phyloP scores from a whole-genome alignment of 768 basidiomycete genomes.

The Psilocybe cubensis region DNA sequence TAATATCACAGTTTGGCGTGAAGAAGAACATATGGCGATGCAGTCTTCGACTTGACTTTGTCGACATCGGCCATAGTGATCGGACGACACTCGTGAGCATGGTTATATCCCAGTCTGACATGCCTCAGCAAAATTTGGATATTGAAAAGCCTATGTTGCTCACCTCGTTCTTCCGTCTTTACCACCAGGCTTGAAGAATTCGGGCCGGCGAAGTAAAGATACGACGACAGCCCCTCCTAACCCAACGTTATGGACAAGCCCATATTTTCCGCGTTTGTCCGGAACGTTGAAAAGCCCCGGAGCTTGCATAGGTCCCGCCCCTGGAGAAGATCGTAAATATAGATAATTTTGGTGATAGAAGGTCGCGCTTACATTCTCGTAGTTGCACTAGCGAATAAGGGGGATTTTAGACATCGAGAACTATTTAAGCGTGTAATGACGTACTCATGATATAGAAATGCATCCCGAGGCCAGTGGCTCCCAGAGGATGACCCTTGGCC shows the following conservation, averaged over 20 bases:
- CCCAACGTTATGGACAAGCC: conserved; percentile 83
- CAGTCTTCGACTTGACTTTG: conserved; percentile 74
- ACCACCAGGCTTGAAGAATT: conserved; percentile 73
- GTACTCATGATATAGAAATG: conserved; percentile 84
- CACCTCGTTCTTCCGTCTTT: conserved; percentile 70
- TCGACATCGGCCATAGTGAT: conserved; percentile 68
- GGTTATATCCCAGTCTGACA: conserved; percentile 77
- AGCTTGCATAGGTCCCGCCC: conserved; percentile 87
- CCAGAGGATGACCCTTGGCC: conserved; percentile 88
- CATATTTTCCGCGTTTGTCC: conserved; percentile 77
- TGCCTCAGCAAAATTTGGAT: not conserved
- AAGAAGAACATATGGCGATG: conserved; percentile 52
- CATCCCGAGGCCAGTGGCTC: conserved; percentile 85
- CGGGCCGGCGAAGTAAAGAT: conserved; percentile 74
- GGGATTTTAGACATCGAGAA: not conserved
- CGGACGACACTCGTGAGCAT: conserved; percentile 67
- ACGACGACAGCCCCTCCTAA: conserved; percentile 82
- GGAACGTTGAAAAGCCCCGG: conserved; percentile 63
- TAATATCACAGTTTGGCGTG: conserved; percentile 45
- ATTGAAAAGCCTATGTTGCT: conserved; percentile 8
- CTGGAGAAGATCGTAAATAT: conserved; percentile 32
- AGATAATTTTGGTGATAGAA: not conserved
- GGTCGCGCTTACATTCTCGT: conserved; percentile 56
- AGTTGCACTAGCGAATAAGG: conserved; percentile 61
- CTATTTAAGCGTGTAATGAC: conserved; percentile 23